These are phyloP conservation scores for Corynespora cassiicola DNA, from an alignment of 2,329 filamentous ascomycete genomes.

Conservation along the genomic window DNA sequence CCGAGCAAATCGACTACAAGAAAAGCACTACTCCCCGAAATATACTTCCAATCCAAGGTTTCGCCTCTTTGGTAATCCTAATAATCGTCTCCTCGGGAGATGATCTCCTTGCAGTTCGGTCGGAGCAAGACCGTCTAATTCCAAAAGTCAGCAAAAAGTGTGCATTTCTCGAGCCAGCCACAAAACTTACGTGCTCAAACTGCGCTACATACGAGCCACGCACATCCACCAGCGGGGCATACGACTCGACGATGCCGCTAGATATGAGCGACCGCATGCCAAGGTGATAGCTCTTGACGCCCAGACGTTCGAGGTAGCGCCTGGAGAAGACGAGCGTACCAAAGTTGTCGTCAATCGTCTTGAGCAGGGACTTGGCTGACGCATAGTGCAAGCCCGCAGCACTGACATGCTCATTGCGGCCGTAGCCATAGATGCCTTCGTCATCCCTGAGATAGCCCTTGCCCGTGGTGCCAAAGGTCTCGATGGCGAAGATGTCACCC, in stretches of 20 bases:
- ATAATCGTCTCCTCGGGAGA: constrained; percentile 85
- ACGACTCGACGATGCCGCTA: constrained; percentile 83
- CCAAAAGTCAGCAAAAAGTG: constrained; percentile 19
- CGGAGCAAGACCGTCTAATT: constrained; percentile 40
- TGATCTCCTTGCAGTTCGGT: constrained; percentile 76
- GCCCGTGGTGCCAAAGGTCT: constrained; percentile 93
- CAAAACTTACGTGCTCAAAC: constrained; percentile 82
- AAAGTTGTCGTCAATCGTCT: constrained; percentile 93
- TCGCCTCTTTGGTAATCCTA: no score
- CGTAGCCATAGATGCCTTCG: constrained; percentile 68
- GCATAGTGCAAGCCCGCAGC: constrained; percentile 75
- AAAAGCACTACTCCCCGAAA: no score
- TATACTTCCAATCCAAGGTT: no score
- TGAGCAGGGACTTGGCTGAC: constrained; percentile 83
- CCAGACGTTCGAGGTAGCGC: constrained; percentile 85
- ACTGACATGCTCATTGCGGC: constrained; percentile 70
- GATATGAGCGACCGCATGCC: constrained; percentile 86
- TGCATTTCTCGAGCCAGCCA: background rate
- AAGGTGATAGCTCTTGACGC: constrained; percentile 88
- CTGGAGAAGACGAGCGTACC: constrained; percentile 88
- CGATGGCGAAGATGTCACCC: constrained; percentile 91
- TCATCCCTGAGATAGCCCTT: constrained; percentile 85
- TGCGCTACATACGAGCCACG: constrained; percentile 94
- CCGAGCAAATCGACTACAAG: no score
- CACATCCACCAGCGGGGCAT: constrained; percentile 85